Base-by-base conservation (phyloP, 2,329 filamentous ascomycete species). In the Phaeosphaeriaceae sp. region DNA sequence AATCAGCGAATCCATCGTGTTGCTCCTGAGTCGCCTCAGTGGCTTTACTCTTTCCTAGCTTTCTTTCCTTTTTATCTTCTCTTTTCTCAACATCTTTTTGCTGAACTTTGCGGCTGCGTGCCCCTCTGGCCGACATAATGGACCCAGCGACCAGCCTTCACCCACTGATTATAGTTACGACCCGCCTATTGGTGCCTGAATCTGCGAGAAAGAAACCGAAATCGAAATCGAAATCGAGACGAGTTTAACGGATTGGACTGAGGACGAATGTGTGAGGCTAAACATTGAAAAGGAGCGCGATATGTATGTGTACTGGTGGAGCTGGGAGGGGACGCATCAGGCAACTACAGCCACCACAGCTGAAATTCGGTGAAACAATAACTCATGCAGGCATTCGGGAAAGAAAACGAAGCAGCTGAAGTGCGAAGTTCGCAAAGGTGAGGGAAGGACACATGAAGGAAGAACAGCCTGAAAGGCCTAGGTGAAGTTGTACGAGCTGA, bases 51-150 rank as follows among this genome's bases (percentile, higher is more conserved):
- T 73, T 71, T 12, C 61, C 60, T 11, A 54, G 43, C 50, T 72
- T 74, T 54, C 73, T 73, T 48, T 74, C 73, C 40, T 67, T 68
- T 72, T 74, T 54, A 72, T 73, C 46, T 74, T 73, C 40, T 67
- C 68, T 56, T 23, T 74, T 76, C 42, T 73, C 61, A 12, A 74
- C 72, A 32, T 74, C 64, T 48, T 75, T 75, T 26, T 65, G 60
- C 46, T 72, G 66, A n/a, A 67, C 70, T 56, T 76, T 76, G 4
- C 73, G 68, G 46, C 71, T 70, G 17, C 70, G 62, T 12, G 73
- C 73, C 30, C 73, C 73, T 61, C 73, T 60, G 46, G 71, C 73
- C 23, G 73, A 74, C 73, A 76, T 76, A 18, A 39, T 56, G 17
- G 41, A 30, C 40, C 35, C 39, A 44, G 2, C 23, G 34, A 17